phyloP scores from a whole-genome alignment of 83 land plant genomes.

The Picea engelmannii region DNA sequence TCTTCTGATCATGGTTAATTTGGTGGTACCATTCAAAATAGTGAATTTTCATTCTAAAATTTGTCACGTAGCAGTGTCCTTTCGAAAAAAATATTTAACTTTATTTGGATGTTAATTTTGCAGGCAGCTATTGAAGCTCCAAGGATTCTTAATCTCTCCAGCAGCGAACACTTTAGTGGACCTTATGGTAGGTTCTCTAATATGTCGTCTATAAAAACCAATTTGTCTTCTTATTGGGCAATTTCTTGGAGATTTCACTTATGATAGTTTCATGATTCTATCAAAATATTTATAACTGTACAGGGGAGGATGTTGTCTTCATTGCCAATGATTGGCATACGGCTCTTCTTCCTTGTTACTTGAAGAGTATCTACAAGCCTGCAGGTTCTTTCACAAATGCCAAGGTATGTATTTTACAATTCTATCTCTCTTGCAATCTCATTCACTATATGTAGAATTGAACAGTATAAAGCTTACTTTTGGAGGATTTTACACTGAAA shows the following conservation, averaged over 20 bases:
- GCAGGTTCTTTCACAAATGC: constrained; percentile 72
- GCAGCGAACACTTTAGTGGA: constrained; percentile 68
- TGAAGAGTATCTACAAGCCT: constrained; percentile 79
- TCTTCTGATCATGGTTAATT: too few species aligned
- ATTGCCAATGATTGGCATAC: constrained; percentile 99
- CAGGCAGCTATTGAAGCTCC: constrained; percentile 97
- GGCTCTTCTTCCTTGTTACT: constrained; percentile 87
- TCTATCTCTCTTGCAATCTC: background rate
- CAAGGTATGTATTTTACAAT: constrained; percentile 54
- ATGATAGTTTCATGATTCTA: too few species aligned
- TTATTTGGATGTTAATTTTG: constrained; percentile 10
- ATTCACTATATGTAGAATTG: background rate
- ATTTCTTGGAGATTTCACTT: background rate
- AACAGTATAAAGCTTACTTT: background rate
- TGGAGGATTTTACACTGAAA: background rate
- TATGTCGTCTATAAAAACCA: background rate
- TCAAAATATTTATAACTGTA: background rate
- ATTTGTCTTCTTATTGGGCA: background rate
- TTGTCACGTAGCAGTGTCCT: too few species aligned
- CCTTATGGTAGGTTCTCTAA: constrained; percentile 70
- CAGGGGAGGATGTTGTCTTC: constrained; percentile 96
- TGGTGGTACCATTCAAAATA: too few species aligned
- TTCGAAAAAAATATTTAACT: too few species aligned
- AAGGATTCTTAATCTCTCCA: constrained; percentile 59
- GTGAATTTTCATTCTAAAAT: too few species aligned